Evolutionary conservation across 352 stramenopile genomes (phyloP).

Genomic region (Globisporangium cystogenes): DNA sequence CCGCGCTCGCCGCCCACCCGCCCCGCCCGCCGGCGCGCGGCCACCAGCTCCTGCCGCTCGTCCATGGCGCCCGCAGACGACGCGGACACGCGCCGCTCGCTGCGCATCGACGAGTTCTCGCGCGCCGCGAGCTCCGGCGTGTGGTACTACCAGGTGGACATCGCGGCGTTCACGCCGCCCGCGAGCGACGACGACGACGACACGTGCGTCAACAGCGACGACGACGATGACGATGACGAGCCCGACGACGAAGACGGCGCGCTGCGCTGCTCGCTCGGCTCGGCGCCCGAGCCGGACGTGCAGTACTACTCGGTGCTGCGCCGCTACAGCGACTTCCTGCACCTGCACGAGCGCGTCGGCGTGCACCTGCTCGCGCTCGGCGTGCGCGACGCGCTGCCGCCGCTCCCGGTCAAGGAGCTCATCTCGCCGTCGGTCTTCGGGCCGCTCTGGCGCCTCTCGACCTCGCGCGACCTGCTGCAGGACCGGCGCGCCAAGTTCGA

Average conservation of each 20-base stretch:
- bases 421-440: constrained; percentile 41
- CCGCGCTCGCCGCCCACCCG: background rate
- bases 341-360: constrained; percentile 45
- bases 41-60: background rate
- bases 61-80: constrained; percentile 9
- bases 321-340: constrained; percentile 62
- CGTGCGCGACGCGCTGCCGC: constrained; percentile 13
- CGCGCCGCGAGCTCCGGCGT: constrained; percentile 34
- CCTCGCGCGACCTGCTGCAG: constrained; percentile 40
- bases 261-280: constrained; percentile 5
- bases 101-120: constrained; percentile 49
- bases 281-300: constrained; percentile 10
- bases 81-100: constrained; percentile 16
- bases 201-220: constrained; percentile 6
- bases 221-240: constrained; percentile 16
- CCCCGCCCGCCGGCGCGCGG: background rate
- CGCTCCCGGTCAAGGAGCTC: constrained; percentile 55
- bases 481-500: constrained; percentile 50
- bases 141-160: constrained; percentile 71
- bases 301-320: constrained; percentile 58
- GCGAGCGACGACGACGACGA: constrained; percentile 6
- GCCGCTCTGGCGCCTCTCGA: constrained; percentile 40
- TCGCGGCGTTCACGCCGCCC: constrained; percentile 21
- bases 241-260: constrained; percentile 6
- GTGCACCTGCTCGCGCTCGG: constrained; percentile 11